Evolutionary conservation across 192 early-diverging fungal genomes (phyloP).

Genomic region (Diversispora eburnea): DNA sequence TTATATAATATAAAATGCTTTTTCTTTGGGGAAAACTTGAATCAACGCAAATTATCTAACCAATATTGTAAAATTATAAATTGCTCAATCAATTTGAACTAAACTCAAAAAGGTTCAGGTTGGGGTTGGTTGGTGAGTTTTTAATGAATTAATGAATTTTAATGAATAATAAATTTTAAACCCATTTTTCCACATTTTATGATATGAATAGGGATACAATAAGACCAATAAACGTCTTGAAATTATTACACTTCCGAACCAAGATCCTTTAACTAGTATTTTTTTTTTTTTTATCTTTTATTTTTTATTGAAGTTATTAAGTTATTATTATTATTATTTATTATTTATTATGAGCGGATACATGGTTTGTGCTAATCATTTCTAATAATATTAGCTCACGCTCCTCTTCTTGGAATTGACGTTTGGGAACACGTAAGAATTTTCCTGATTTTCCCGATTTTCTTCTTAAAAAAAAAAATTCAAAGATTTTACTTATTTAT

Average conservation of each 20-base stretch:
- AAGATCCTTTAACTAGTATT: conserved; percentile 64
- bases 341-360: not conserved
- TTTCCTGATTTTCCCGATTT: not conserved
- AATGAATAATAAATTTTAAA: not conserved
- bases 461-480: not conserved
- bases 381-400: conserved; percentile 48
- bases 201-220: conserved; percentile 64
- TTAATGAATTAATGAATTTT: conserved; percentile 28
- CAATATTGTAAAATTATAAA: too few species aligned
- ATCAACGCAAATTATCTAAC: too few species aligned
- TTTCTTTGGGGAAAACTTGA: too few species aligned
- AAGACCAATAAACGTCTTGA: conserved; percentile 71
- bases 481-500: too few species aligned
- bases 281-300: not conserved
- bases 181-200: not conserved
- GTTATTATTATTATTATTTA: not conserved
- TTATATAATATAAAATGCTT: too few species aligned
- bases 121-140: conserved; percentile 90
- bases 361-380: not conserved
- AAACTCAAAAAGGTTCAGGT: conserved; percentile 57
- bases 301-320: not conserved
- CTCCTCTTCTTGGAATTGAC: conserved; percentile 88
- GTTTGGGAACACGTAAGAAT: conserved; percentile 85
- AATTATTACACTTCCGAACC: conserved; percentile 85
- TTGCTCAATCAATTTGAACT: not conserved